Evolutionary conservation across 768 basidiomycete species (phyloP), one percentile per base, ranked within the genome.

Genomic region (Candolleomyces efflorescens): DNA sequence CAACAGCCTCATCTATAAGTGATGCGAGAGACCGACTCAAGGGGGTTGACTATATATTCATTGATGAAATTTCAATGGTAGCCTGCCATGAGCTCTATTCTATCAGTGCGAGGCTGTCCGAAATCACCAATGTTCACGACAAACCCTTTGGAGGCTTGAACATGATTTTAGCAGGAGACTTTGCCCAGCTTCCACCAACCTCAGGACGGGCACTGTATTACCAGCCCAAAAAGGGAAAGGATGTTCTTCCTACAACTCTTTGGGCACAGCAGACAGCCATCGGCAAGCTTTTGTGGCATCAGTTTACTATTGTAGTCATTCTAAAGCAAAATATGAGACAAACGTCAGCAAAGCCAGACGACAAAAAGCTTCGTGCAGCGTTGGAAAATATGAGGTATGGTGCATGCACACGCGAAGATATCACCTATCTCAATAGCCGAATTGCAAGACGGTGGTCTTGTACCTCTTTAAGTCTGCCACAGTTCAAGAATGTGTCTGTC

Each of bases 41-140:
- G 6, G 52, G 52, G 15, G 52, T 53, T 9, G 39, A 53, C n/a
- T 53, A 53, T 17, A 53, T 53, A 7, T 53, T 53, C 45, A 58
- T 78, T 15, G 74, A 79, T 66, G 77, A 80, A 53, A 64, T 79
- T 0, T 78, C 76, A 0, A 80, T 80, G 78, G 41, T 78, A 3
- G 62, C 66, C 0, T 74, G 72, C 55, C 55, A 54, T 27, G 73
- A 74, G 5, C 22, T 75, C 46, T 71, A 69, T 53, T 54, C 54
- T 18, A 72, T 73, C 18, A 68, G 68, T 56, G 57, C 61, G 0
- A 54, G 66, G 17, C 45, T 74, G 1, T 51, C 68, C 1, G 56
- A n/a, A 63, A 59, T 69, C 1, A 59, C 41, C 10, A 63, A 64
- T 36, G 50, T 56, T 9, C 32, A 55, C 44, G 62, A 69, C 44